Conservation (phyloP, 768 basidiomycete genomes). For the Boletus sensibilis region DNA sequence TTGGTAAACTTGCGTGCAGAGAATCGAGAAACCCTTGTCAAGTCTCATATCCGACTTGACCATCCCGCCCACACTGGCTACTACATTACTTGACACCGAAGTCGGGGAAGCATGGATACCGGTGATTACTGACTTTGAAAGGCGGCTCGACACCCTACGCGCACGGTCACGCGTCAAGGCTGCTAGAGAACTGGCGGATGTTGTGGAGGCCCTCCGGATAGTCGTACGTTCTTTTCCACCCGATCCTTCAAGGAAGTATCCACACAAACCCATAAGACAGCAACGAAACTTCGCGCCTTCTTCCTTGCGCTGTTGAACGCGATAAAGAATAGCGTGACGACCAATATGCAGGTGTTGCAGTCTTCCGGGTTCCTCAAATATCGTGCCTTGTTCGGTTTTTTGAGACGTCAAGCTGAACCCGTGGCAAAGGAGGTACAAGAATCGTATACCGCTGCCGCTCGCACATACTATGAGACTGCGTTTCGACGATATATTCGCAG, state of each 20-base stretch:
- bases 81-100: constrained; percentile 76
- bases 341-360: constrained; percentile 92
- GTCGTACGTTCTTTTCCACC: constrained; percentile 54
- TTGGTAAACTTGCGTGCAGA: constrained; percentile 45
- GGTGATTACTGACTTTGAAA: constrained; percentile 79
- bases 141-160: constrained; percentile 63
- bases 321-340: constrained; percentile 77
- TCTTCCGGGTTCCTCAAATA: constrained; percentile 85
- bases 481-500: constrained; percentile 87
- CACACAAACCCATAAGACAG: constrained; percentile 54
- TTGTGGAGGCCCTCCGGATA: constrained; percentile 84
- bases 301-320: constrained; percentile 83
- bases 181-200: constrained; percentile 76
- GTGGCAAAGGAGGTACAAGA: constrained; percentile 88
- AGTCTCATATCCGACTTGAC: constrained; percentile 77
- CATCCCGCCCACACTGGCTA: constrained; percentile 77
- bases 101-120: constrained; percentile 89
- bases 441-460: constrained; percentile 77
- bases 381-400: constrained; percentile 75
- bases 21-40: constrained; percentile 84
- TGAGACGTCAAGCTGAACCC: constrained; percentile 75
- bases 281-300: constrained; percentile 84
- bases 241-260: neutral
- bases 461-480: constrained; percentile 94
- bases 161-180: constrained; percentile 82